These are phyloP conservation scores for Candida tetrigidarum DNA, from an alignment of 1,139 yeast genomes.

Conservation along the genomic window DNA sequence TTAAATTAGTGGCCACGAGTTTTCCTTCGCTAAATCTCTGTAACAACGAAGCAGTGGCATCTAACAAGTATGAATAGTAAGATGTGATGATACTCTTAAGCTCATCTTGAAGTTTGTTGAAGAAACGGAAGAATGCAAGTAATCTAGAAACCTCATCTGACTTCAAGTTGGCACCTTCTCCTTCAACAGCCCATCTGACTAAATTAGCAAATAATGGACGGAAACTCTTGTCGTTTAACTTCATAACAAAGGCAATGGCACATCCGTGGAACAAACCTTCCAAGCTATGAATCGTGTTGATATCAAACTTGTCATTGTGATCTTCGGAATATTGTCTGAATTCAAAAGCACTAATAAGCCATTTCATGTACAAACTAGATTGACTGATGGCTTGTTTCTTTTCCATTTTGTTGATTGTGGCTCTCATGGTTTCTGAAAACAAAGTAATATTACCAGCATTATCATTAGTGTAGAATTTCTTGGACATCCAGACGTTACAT, in stretches of 20 bases:
- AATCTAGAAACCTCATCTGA: slow-evolving; percentile 57
- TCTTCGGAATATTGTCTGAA: slow-evolving; percentile 53
- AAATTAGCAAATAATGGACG: slow-evolving; percentile 88
- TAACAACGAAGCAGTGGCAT: slow-evolving; percentile 64
- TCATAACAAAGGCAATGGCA: slow-evolving; percentile 80
- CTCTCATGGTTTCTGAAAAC: slow-evolving; percentile 67
- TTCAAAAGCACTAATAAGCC: slow-evolving; percentile 75
- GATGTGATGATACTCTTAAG: slow-evolving; percentile 87
- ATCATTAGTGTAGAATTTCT: slow-evolving; percentile 35
- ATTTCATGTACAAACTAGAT: slow-evolving; percentile 70
- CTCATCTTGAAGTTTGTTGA: slow-evolving; percentile 80
- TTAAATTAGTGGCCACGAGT: slow-evolving; percentile 56
- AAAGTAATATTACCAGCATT: slow-evolving; percentile 68
- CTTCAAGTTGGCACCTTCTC: slow-evolving; percentile 61
- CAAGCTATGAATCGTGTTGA: slow-evolving; percentile 77
- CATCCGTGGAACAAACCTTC: slow-evolving; percentile 77
- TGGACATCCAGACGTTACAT: slow-evolving; percentile 59
- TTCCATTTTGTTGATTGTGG: slow-evolving; percentile 66
- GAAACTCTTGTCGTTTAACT: slow-evolving; percentile 90
- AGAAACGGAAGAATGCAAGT: slow-evolving; percentile 82
- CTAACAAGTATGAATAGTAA: slow-evolving; percentile 84
- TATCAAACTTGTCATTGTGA: slow-evolving; percentile 52
- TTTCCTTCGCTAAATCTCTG: slow-evolving; percentile 43
- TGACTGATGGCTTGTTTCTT: slow-evolving; percentile 76
- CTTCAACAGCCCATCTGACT: slow-evolving; percentile 93